Base-by-base conservation (phyloP, 2,329 filamentous ascomycete species). In the Trichoderma guizhouense region DNA sequence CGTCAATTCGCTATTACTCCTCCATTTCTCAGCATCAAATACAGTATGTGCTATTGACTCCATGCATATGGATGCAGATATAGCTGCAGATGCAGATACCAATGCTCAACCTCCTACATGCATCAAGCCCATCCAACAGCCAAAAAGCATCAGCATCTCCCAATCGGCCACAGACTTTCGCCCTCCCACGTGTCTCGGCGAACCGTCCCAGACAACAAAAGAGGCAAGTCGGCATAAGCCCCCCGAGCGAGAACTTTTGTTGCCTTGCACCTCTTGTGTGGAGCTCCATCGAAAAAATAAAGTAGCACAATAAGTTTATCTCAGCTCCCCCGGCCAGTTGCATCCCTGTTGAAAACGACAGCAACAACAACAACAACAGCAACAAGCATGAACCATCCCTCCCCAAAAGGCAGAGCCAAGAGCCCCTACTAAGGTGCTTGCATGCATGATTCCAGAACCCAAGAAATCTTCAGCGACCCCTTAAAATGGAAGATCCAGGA, bases 181-280 rank as follows among this genome's bases (percentile, higher is more conserved):
- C 64, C 64, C 34, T 57, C 32, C 47, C 64, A 58, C 64, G 51
- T 67, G 51, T 67, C 21, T 32, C 32, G 14, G 30, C 47, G 28
- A 36, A 28, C 28, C 47, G 18, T 34, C 30, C 21, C 24, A 12
- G 36, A n/a, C 12, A 28, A 28, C 51, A 28, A 58, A 43, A 67
- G 14, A 67, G 51, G 64, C 32, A 66, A 66, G 64, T 66, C 64
- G 64, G 64, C 3, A 36, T 21, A 53, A 34, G 15, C 28, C 47
- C 39, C 39, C 18, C 32, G 24, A 39, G 15, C 39, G 62, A 65
- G 62, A 65, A 65, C 62, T 65, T 65, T 65, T 65, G 62, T 65
- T n/a, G 39, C 32, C 11, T 28, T 24, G 34, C 34, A 28, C 28
- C 34, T 15, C 34, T 36, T 14, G 11, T 65, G 62, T 30, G 62